phyloP scores from a whole-genome alignment of 306 rosid genomes.

The Prunus mira region DNA sequence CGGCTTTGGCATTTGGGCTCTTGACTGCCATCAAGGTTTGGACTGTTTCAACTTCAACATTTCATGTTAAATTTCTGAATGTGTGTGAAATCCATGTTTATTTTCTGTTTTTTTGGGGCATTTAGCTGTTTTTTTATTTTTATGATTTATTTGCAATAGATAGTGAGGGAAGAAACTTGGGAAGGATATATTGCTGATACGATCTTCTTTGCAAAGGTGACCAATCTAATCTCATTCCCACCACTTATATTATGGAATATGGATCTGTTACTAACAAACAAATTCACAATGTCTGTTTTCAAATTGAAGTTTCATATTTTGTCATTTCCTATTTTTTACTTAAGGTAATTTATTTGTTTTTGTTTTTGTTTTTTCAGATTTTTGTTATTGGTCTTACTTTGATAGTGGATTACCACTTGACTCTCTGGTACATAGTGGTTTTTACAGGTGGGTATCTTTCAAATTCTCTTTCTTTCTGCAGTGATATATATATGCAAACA shows the following conservation, averaged over 20 bases:
- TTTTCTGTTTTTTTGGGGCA: background rate
- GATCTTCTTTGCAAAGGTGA: conserved; percentile 75
- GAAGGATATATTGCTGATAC: conserved; percentile 66
- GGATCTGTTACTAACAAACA: conserved; percentile 2
- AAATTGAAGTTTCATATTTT: background rate
- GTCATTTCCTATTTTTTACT: conserved; percentile 9
- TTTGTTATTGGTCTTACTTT: conserved; percentile 64
- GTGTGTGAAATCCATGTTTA: background rate
- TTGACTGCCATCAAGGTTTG: conserved; percentile 66
- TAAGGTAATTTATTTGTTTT: background rate
- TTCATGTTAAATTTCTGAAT: background rate
- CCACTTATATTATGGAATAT: background rate
- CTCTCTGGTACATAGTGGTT: conserved; percentile 63
- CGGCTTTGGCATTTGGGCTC: conserved; percentile 50
- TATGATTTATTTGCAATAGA: conserved; percentile 36
- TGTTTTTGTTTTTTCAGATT: conserved; percentile 49
- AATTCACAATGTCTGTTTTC: background rate
- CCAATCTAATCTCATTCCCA: background rate
- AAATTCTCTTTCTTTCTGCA: background rate
- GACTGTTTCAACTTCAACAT: background rate
- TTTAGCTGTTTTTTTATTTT: background rate
- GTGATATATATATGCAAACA: background rate
- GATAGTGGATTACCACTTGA: conserved; percentile 72
- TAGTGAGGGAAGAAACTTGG: conserved; percentile 76
- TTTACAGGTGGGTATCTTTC: conserved; percentile 58